A percentile compares a stretch with the other conserved stretches of the same genome.
These are phyloP conservation scores for Pythium angustatum DNA, from an alignment of 352 stramenopile species.

Conservation along the genomic window DNA sequence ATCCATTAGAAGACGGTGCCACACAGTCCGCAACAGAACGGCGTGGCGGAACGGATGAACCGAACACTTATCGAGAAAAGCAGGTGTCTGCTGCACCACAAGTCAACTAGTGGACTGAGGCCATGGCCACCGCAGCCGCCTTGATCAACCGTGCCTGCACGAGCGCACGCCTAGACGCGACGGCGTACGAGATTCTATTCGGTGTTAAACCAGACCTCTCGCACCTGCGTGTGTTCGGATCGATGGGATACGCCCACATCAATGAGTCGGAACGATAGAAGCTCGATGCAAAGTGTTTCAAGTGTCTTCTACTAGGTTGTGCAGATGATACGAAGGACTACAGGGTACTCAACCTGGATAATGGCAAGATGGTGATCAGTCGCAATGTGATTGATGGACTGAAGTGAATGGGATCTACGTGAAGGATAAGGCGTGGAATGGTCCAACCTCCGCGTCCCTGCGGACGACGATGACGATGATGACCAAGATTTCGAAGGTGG, in stretches of 20 bases:
- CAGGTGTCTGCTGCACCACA: constrained; percentile 9
- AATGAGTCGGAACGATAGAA: constrained; percentile 15
- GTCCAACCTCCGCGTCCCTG: not conserved
- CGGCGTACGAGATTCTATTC: constrained; percentile 1
- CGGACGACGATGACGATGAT: constrained; percentile 4
- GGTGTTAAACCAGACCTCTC: not conserved
- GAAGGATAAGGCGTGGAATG: not conserved
- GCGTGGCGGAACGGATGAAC: constrained; percentile 9
- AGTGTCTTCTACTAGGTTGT: constrained; percentile 13
- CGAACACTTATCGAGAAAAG: constrained; percentile 3
- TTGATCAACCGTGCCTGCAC: constrained; percentile 19
- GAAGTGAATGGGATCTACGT: constrained; percentile 10
- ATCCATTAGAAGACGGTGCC: not conserved
- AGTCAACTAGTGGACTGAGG: constrained; percentile 23
- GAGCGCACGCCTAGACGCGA: not conserved
- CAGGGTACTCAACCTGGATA: not conserved
- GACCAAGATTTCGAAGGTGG: not conserved
- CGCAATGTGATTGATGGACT: not conserved
- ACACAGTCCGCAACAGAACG: constrained; percentile 12
- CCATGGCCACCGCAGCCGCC: constrained; percentile 20
- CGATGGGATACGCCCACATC: constrained; percentile 15
- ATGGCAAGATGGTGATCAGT: not conserved
- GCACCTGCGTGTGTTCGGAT: constrained; percentile 20
- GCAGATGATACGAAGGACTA: constrained; percentile 8
- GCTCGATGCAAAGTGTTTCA: constrained; percentile 12